These are phyloP conservation scores for Coemansia sp. DNA, from an alignment of 192 early-diverging fungal genomes.

Conservation along the genomic window DNA sequence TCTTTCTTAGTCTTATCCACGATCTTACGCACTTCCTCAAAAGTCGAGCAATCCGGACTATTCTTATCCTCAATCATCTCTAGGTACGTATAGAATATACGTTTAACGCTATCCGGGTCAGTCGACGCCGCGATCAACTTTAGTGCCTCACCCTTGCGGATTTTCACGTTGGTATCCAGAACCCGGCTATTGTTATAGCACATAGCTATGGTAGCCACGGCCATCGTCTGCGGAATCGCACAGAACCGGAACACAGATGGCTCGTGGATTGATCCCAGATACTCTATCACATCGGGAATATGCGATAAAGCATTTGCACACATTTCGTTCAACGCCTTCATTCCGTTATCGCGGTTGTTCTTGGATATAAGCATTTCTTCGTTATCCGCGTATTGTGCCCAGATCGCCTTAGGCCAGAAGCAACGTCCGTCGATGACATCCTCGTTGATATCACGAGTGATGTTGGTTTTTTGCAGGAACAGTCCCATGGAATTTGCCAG, in stretches of 20 bases:
- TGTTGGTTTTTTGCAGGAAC: slow-evolving; percentile 99
- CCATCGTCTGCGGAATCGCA: slow-evolving; percentile 99
- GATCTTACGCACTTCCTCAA: slow-evolving; percentile 61
- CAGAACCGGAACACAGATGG: slow-evolving; percentile 88
- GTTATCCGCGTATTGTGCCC: slow-evolving; percentile 77
- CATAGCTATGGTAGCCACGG: slow-evolving; percentile 85
- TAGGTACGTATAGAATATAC: slow-evolving; percentile 67
- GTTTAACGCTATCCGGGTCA: slow-evolving; percentile 61
- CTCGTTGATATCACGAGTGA: slow-evolving; percentile 92
- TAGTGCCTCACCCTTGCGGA: slow-evolving; percentile 84
- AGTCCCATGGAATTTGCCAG: slow-evolving; percentile 93
- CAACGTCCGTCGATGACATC: slow-evolving; percentile 85
- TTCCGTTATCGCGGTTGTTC: slow-evolving; percentile 67
- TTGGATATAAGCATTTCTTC: slow-evolving; percentile 74
- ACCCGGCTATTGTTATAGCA: slow-evolving; percentile 86
- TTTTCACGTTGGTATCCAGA: slow-evolving; percentile 85
- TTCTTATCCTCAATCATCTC: slow-evolving; percentile 66
- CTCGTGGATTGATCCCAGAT: slow-evolving; percentile 76
- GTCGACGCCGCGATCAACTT: slow-evolving; percentile 66
- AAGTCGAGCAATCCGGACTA: slow-evolving; percentile 63
- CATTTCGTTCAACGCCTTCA: slow-evolving; percentile 87
- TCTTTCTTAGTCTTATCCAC: slow-evolving; percentile 55
- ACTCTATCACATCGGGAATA: slow-evolving; percentile 85
- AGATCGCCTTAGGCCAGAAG: slow-evolving; percentile 97
- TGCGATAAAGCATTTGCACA: slow-evolving; percentile 82